phyloP scores from a whole-genome alignment of 2,329 filamentous ascomycete genomes.

The Fusarium algeriense region DNA sequence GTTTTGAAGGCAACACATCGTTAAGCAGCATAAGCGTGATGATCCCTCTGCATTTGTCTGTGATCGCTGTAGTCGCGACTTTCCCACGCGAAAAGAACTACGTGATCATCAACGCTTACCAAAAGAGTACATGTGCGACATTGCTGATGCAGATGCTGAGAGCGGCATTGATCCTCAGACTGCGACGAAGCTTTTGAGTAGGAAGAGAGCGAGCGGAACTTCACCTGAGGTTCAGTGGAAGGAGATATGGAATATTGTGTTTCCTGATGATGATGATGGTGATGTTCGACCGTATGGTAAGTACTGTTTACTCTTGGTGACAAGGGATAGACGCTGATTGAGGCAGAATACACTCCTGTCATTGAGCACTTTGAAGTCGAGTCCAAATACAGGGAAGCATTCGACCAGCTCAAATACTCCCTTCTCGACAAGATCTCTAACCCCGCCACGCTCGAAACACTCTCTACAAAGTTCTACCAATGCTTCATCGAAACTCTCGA shows the following conservation, averaged over 20 bases:
- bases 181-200: slow-evolving; percentile 55
- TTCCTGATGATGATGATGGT: slow-evolving; percentile 56
- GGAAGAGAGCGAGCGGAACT: slow-evolving; percentile 55
- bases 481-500: slow-evolving; percentile 57
- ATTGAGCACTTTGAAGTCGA: slow-evolving; percentile 58
- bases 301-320: not conserved
- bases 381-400: slow-evolving; percentile 50
- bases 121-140: slow-evolving; percentile 58
- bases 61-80: slow-evolving; percentile 57
- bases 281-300: slow-evolving; percentile 50
- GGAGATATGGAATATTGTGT: slow-evolving; percentile 58
- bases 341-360: slow-evolving; percentile 55
- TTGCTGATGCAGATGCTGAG: slow-evolving; percentile 56
- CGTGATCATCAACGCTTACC: slow-evolving; percentile 56
- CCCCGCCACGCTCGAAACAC: slow-evolving; percentile 53
- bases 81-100: slow-evolving; percentile 54
- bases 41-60: slow-evolving; percentile 57
- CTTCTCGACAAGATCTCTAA: slow-evolving; percentile 56
- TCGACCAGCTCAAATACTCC: slow-evolving; percentile 50
- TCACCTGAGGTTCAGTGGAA: slow-evolving; percentile 56
- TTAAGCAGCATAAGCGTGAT: slow-evolving; percentile 58
- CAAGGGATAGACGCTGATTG: not conserved
- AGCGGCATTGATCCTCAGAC: slow-evolving; percentile 57
- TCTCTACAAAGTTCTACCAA: slow-evolving; percentile 56
- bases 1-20: slow-evolving; percentile 54